Conservation (phyloP, 1,284 basidiomycete species). For the Sanghuangporus sanghuang region DNA sequence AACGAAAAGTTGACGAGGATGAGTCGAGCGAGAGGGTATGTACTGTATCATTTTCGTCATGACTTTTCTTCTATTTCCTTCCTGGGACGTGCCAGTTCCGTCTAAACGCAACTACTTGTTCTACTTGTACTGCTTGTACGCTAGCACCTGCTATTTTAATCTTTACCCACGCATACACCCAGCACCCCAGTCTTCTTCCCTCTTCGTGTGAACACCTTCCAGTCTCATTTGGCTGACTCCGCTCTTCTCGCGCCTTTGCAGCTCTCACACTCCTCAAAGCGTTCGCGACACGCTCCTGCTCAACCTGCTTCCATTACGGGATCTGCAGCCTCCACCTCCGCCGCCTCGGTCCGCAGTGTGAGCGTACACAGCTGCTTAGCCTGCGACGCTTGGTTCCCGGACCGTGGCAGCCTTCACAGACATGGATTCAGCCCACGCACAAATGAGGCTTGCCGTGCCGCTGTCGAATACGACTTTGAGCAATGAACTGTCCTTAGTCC, state of each 20-base stretch:
- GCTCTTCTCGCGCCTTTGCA: constrained; percentile 3
- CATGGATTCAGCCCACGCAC: constrained; percentile 48
- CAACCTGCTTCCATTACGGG: background rate
- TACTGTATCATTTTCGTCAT: constrained; percentile 17
- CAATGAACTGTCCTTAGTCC: constrained; percentile 25
- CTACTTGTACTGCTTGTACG: too few relatives aligned
- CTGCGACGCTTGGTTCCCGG: constrained; percentile 60
- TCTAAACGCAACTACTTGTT: background rate
- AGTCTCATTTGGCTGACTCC: constrained; percentile 2
- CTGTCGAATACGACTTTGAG: constrained; percentile 69
- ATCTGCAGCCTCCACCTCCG: constrained; percentile 1
- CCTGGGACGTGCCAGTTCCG: constrained; percentile 1
- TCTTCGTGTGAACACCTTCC: background rate
- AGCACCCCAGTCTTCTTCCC: background rate
- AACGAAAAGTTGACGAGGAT: constrained; percentile 37
- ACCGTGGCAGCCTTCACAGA: constrained; percentile 47
- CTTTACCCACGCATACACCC: background rate
- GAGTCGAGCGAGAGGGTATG: constrained; percentile 44
- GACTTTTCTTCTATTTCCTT: constrained; percentile 4
- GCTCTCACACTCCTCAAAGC: constrained; percentile 18
- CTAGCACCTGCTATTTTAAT: background rate
- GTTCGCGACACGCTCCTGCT: constrained; percentile 7
- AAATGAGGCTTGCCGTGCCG: constrained; percentile 63
- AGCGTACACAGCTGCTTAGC: constrained; percentile 52
- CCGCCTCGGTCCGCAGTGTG: constrained; percentile 17